A percentile compares a stretch with the other conserved stretches of the same genome.
Conservation (phyloP, 1,139 yeast species). For the Lodderomyces pseudojiufengensis region DNA sequence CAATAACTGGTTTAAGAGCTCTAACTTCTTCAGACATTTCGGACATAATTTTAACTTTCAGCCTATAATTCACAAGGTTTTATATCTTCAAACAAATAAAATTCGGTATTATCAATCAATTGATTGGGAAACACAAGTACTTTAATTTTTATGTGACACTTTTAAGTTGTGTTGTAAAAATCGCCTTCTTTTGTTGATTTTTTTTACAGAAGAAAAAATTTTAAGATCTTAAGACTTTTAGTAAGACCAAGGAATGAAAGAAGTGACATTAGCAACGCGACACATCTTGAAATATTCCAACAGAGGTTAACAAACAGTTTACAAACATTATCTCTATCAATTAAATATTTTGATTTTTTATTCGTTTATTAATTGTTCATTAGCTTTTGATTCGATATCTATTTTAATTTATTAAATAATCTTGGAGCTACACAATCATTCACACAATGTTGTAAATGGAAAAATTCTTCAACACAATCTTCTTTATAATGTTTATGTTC, state of each 20-base stretch:
- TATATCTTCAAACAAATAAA: no score
- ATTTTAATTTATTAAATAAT: conserved; percentile 82
- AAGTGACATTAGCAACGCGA: no score
- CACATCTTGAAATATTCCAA: no score
- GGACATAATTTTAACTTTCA: not conserved
- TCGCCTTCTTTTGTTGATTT: not conserved
- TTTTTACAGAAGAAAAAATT: no score
- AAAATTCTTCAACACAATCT: conserved; percentile 96
- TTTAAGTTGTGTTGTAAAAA: not conserved
- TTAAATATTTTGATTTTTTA: not conserved
- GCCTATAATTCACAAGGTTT: no score
- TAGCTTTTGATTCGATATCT: conserved; percentile 15
- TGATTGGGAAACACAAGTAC: no score
- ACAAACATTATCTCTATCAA: no score
- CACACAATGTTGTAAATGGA: conserved; percentile 93
- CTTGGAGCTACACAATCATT: conserved; percentile 93
- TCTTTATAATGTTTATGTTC: conserved; percentile 82
- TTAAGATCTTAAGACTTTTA: no score
- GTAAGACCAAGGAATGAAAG: not conserved
- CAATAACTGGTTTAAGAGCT: conserved; percentile 28
- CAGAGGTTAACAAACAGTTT: not conserved
- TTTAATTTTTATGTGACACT: no score
- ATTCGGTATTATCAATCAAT: no score
- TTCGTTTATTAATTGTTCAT: not conserved
- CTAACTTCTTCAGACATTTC: conserved; percentile 16